Evolutionary conservation across 2,329 filamentous ascomycete genomes (phyloP).

Genomic region (Aureobasidium vineae): DNA sequence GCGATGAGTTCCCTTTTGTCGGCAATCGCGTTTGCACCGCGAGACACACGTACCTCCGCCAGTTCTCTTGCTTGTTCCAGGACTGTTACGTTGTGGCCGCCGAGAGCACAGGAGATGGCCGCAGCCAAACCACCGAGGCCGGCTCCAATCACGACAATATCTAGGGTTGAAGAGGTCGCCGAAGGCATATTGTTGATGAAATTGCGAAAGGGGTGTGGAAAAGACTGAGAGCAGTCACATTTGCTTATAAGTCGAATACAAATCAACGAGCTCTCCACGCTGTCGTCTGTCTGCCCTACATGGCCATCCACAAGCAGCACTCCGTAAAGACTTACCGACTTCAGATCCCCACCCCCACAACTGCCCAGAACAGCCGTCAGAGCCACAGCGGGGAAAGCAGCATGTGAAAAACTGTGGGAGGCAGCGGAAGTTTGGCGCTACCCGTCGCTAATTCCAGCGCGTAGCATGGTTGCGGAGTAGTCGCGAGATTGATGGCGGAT

Average conservation of each 20-base stretch:
- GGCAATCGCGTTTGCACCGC: not conserved
- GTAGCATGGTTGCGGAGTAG: not conserved
- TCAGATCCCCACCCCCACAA: constrained; percentile 11
- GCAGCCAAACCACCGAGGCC: constrained; percentile 38
- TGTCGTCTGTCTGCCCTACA: not conserved
- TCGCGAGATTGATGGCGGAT: constrained; percentile 5
- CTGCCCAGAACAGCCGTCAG: not conserved
- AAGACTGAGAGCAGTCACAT: not conserved
- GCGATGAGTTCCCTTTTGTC: not conserved
- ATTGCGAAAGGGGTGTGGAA: not conserved
- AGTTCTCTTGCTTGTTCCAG: constrained; percentile 33
- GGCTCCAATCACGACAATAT: constrained; percentile 39
- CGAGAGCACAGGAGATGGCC: constrained; percentile 37
- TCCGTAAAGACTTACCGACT: constrained; percentile 18
- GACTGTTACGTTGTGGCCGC: constrained; percentile 37
- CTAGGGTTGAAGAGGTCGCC: constrained; percentile 26
- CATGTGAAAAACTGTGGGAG: constrained; percentile 9
- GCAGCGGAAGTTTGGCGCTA: constrained; percentile 16
- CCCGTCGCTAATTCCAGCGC: not conserved
- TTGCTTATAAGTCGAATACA: constrained; percentile 9
- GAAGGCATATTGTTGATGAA: constrained; percentile 16
- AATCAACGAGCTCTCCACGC: constrained; percentile 5
- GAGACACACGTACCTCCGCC: constrained; percentile 33
- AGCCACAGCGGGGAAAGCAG: constrained; percentile 15
- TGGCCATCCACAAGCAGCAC: constrained; percentile 3